Evolutionary conservation across 345 rosid genomes (phyloP).

Genomic region (Heritiera fomes): DNA sequence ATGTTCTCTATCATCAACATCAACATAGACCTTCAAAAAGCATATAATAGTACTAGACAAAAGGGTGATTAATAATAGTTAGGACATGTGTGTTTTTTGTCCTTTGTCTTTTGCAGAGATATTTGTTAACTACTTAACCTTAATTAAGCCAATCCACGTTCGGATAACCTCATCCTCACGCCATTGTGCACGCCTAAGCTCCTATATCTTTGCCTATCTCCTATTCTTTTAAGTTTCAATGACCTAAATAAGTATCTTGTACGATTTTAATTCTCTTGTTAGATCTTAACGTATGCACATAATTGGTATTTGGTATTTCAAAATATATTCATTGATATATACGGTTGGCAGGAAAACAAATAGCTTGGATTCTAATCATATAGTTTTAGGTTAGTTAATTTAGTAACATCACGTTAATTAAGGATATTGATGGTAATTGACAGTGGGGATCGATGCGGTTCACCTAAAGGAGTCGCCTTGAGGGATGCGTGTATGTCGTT

Average conservation of each 20-base stretch:
- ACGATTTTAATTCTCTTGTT: neutral
- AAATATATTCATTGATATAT: neutral
- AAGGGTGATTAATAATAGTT: slow-evolving; percentile 31
- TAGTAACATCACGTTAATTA: neutral
- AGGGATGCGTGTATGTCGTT: neutral
- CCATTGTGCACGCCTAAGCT: slow-evolving; percentile 34
- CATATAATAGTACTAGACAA: slow-evolving; percentile 26
- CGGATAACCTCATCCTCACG: slow-evolving; percentile 53
- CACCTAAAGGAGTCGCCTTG: neutral
- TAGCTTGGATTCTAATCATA: slow-evolving; percentile 19
- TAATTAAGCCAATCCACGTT: slow-evolving; percentile 35
- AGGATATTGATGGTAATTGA: neutral
- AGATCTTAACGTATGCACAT: neutral
- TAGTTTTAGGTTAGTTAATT: neutral
- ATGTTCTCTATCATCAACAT: slow-evolving; percentile 39
- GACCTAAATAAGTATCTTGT: neutral
- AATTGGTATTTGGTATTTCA: neutral
- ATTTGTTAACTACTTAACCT: neutral
- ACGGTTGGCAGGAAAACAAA: slow-evolving; percentile 18
- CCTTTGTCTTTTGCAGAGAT: slow-evolving; percentile 27
- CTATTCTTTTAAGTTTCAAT: neutral
- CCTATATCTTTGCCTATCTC: slow-evolving; percentile 27
- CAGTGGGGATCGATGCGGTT: neutral
- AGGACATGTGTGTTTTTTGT: slow-evolving; percentile 8
- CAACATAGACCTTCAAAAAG: slow-evolving; percentile 22